phyloP scores from a whole-genome alignment of 208 protist genomes.

The Trypanosomatidae sp. region DNA sequence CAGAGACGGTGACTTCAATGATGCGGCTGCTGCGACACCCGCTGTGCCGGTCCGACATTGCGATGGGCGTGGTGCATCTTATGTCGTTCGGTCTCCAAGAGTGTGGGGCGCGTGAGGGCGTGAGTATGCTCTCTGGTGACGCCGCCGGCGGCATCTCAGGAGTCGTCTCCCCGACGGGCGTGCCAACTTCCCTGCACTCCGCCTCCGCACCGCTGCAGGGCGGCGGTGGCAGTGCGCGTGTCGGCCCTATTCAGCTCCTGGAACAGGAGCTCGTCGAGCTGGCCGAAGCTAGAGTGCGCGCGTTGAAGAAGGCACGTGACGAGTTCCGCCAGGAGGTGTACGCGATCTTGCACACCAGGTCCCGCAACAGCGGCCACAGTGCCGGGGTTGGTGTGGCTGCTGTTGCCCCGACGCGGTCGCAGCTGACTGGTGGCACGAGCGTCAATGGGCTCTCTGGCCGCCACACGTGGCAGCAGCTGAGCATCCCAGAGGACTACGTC shows the following conservation, averaged over 20 bases:
- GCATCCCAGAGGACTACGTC: slow-evolving; percentile 27
- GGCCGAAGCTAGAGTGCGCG: slow-evolving; percentile 23
- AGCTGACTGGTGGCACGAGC: neutral
- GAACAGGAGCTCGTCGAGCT: slow-evolving; percentile 41
- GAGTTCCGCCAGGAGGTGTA: slow-evolving; percentile 25
- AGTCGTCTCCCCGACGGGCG: neutral
- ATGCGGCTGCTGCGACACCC: slow-evolving; percentile 50
- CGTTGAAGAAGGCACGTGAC: slow-evolving; percentile 23
- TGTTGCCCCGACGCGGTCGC: neutral
- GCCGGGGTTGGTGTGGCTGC: neutral
- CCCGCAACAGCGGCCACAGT: neutral
- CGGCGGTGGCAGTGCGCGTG: neutral
- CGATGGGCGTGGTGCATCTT: slow-evolving; percentile 35
- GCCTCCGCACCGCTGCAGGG: neutral
- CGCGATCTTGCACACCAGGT: slow-evolving; percentile 8
- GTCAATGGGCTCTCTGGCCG: neutral
- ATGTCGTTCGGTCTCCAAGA: slow-evolving; percentile 53
- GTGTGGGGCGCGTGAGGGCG: slow-evolving; percentile 46
- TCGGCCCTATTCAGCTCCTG: slow-evolving; percentile 23
- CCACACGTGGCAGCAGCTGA: slow-evolving; percentile 24
- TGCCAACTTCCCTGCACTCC: neutral
- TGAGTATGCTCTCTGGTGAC: slow-evolving; percentile 5
- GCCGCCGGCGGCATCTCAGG: neutral
- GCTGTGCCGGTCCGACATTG: slow-evolving; percentile 43
- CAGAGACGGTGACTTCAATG: slow-evolving; percentile 38